Percentiles rank a stretch among this genome's conserved stretches.
These are phyloP conservation scores for Trichothecium sympodiale DNA, from an alignment of 2,329 filamentous ascomycete genomes.

Conservation along the genomic window DNA sequence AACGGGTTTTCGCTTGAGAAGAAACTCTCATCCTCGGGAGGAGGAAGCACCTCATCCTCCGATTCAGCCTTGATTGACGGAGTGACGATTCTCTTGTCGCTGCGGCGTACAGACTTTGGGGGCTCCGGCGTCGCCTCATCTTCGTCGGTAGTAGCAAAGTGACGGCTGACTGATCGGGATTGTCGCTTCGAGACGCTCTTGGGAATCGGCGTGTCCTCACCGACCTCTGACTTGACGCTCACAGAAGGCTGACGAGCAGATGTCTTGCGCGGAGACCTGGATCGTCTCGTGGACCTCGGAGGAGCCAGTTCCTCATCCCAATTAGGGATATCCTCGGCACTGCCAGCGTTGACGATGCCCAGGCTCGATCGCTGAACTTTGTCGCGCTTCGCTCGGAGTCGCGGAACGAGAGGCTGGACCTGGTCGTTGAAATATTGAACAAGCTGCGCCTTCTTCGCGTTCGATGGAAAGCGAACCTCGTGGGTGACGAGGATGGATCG, in stretches of 20 bases:
- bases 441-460: constrained; percentile 83
- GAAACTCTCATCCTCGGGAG: constrained; percentile 43
- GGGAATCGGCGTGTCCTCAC: constrained; percentile 25
- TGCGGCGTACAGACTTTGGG: constrained; percentile 33
- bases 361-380: constrained; percentile 76
- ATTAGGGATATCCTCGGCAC: constrained; percentile 53
- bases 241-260: constrained; percentile 19
- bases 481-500: constrained; percentile 87
- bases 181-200: constrained; percentile 42
- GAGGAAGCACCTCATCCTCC: constrained; percentile 28
- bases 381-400: constrained; percentile 63
- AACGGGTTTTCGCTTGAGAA: constrained; percentile 92
- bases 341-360: constrained; percentile 64
- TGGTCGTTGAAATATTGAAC: constrained; percentile 73
- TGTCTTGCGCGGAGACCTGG: constrained; percentile 43
- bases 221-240: constrained; percentile 41
- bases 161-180: constrained; percentile 41
- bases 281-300: constrained; percentile 39
- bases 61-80: constrained; percentile 44
- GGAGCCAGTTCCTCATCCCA: constrained; percentile 46
- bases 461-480: constrained; percentile 74
- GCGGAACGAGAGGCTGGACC: constrained; percentile 66
- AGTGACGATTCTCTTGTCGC: constrained; percentile 39
- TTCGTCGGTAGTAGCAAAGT: constrained; percentile 33
- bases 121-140: constrained; percentile 17